These are phyloP conservation scores for Phytophthora cryptogea DNA, from an alignment of 352 stramenopile genomes.

Conservation along the genomic window DNA sequence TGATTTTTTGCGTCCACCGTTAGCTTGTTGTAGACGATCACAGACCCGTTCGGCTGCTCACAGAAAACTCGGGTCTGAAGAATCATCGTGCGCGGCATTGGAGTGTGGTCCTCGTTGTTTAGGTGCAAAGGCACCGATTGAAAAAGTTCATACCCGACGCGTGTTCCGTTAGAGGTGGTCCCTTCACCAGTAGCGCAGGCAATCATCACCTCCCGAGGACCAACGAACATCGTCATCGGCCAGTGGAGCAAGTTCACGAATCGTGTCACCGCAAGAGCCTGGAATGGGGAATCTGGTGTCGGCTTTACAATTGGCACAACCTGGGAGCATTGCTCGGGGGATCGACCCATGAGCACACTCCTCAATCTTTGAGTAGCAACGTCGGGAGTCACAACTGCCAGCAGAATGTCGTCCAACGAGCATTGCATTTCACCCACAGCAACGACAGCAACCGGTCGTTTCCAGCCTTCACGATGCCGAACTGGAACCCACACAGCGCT, in stretches of 20 bases:
- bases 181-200: conserved; percentile 25
- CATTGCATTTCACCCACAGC: conserved; percentile 21
- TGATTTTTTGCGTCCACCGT: conserved; percentile 26
- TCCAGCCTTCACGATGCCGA: conserved; percentile 29
- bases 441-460: conserved; percentile 25
- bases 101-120: neutral
- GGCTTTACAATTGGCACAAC: conserved; percentile 17
- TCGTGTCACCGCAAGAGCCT: conserved; percentile 20
- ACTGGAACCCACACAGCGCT: conserved; percentile 22
- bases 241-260: conserved; percentile 31
- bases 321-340: conserved; percentile 11
- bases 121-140: conserved; percentile 20
- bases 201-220: conserved; percentile 25
- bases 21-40: conserved; percentile 29
- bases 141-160: conserved; percentile 31
- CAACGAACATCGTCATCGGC: conserved; percentile 27
- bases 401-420: conserved; percentile 28
- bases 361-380: conserved; percentile 17
- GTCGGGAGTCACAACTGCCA: conserved; percentile 22
- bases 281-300: conserved; percentile 16
- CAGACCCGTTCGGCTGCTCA: conserved; percentile 18
- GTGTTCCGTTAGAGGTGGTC: conserved; percentile 20
- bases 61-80: conserved; percentile 33
- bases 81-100: conserved; percentile 21
- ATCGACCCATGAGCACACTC: conserved; percentile 26